Percentiles rank a stretch among this genome's conserved stretches.
Conservation (phyloP, 805 yeast species). For the Candida orba region DNA sequence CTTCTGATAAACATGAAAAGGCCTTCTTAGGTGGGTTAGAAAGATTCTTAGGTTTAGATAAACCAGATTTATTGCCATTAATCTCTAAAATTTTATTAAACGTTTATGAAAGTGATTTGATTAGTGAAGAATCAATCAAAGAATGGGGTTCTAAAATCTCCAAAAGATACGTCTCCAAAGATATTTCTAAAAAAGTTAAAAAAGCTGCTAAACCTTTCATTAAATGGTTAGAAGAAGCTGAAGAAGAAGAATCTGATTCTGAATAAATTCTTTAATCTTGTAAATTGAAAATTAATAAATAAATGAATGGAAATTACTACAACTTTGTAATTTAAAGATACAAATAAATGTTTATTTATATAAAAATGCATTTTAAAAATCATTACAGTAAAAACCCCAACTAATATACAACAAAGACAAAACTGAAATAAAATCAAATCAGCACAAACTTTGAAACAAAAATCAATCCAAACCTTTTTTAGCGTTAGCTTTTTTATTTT, state of each 20-base stretch:
- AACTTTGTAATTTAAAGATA: not conserved
- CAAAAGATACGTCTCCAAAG: slow-evolving; percentile 90
- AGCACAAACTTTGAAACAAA: not conserved
- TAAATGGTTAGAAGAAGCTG: slow-evolving; percentile 93
- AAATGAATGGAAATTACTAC: not conserved
- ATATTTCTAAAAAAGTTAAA: slow-evolving; percentile 85
- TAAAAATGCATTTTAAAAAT: slow-evolving; percentile 3
- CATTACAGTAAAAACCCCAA: slow-evolving; percentile 4
- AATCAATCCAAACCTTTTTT: slow-evolving; percentile 15
- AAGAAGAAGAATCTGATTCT: slow-evolving; percentile 43
- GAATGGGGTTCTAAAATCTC: slow-evolving; percentile 90
- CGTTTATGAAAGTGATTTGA: slow-evolving; percentile 75
- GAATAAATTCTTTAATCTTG: slow-evolving; percentile 1
- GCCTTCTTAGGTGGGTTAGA: slow-evolving; percentile 94
- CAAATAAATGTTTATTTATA: too few relatives aligned
- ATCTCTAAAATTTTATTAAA: slow-evolving; percentile 79
- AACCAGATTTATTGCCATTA: slow-evolving; percentile 59
- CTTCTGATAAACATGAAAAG: slow-evolving; percentile 65
- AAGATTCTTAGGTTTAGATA: slow-evolving; percentile 79
- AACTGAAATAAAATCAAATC: too few relatives aligned
- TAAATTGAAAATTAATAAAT: not conserved
- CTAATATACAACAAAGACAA: slow-evolving; percentile 1
- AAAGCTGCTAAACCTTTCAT: slow-evolving; percentile 94
- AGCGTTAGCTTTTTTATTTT: slow-evolving; percentile 56
- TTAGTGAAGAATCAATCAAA: slow-evolving; percentile 73